Percentiles rank a stretch among this genome's conserved stretches.
phyloP scores from a whole-genome alignment of 805 yeast species.

The Brettanomyces bruxellensis region DNA sequence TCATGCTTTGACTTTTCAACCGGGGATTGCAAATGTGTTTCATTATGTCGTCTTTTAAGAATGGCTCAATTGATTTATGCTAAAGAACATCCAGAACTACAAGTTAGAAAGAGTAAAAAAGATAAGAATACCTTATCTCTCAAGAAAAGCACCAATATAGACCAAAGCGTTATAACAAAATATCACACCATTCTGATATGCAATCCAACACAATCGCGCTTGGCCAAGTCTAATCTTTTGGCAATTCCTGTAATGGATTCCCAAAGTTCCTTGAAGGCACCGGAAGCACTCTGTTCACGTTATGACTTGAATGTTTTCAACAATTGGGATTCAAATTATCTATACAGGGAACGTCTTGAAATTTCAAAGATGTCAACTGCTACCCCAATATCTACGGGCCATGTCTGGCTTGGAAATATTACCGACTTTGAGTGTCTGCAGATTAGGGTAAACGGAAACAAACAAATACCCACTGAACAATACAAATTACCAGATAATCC shows the following conservation, averaged over 20 bases:
- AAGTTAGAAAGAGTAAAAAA: background rate
- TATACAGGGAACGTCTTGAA: constrained; percentile 71
- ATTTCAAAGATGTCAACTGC: constrained; percentile 79
- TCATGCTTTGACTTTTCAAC: constrained; percentile 5
- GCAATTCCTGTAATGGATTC: constrained; percentile 20
- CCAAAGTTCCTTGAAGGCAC: constrained; percentile 14
- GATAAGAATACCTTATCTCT: constrained; percentile 4
- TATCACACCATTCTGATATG: constrained; percentile 23
- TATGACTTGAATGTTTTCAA: constrained; percentile 36
- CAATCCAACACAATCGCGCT: constrained; percentile 9
- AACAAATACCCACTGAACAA: constrained; percentile 1
- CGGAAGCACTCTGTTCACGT: constrained; percentile 22
- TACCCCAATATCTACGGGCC: constrained; percentile 35
- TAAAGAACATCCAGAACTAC: constrained; percentile 17
- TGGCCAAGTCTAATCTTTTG: constrained; percentile 16
- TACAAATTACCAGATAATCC: constrained; percentile 16
- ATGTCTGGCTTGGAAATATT: constrained; percentile 78
- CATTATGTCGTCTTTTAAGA: constrained; percentile 31
- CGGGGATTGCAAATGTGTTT: constrained; percentile 27
- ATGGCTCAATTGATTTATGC: constrained; percentile 32
- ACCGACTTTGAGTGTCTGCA: constrained; percentile 52
- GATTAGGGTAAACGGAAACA: constrained; percentile 14
- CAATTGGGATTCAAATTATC: constrained; percentile 62
- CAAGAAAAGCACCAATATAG: background rate
- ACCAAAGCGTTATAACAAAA: background rate